These are phyloP conservation scores for Cladophialophora psammophila DNA, from an alignment of 2,329 filamentous ascomycete genomes.

Conservation along the genomic window DNA sequence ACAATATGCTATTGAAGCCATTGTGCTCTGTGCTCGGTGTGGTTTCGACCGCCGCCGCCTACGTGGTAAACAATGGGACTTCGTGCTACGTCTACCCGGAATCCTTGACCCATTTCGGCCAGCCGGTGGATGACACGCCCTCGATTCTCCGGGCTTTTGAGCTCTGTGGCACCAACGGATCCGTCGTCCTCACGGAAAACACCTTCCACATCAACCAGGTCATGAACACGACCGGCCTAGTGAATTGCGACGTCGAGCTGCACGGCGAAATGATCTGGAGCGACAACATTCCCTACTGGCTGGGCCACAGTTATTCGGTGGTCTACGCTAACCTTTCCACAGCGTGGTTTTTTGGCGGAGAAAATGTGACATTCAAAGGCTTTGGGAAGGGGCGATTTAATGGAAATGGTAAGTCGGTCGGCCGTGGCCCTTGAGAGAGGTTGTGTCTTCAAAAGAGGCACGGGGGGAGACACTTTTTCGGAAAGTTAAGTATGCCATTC, in stretches of 20 bases:
- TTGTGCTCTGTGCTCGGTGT: neutral
- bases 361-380: slow-evolving; percentile 73
- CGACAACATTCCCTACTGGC: slow-evolving; percentile 74
- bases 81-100: slow-evolving; percentile 23
- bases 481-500: neutral
- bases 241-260: slow-evolving; percentile 54
- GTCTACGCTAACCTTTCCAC: slow-evolving; percentile 71
- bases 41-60: slow-evolving; percentile 10
- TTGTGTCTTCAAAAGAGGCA: no score
- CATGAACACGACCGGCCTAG: slow-evolving; percentile 32
- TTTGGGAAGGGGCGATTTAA: slow-evolving; percentile 63
- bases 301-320: slow-evolving; percentile 68
- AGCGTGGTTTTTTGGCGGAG: slow-evolving; percentile 72
- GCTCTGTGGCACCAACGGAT: slow-evolving; percentile 69
- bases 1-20: neutral
- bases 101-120: slow-evolving; percentile 23
- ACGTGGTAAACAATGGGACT: slow-evolving; percentile 26
- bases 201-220: slow-evolving; percentile 40
- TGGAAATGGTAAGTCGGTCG: slow-evolving; percentile 57
- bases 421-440: neutral
- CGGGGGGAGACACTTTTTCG: no score
- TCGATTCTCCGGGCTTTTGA: slow-evolving; percentile 64
- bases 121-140: slow-evolving; percentile 55
- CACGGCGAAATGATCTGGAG: slow-evolving; percentile 68
- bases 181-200: slow-evolving; percentile 64